Percentiles rank a stretch among this genome's conserved stretches.
These are phyloP conservation scores for Ilyonectria sp. DNA, from an alignment of 2,329 filamentous ascomycete species.

Conservation along the genomic window DNA sequence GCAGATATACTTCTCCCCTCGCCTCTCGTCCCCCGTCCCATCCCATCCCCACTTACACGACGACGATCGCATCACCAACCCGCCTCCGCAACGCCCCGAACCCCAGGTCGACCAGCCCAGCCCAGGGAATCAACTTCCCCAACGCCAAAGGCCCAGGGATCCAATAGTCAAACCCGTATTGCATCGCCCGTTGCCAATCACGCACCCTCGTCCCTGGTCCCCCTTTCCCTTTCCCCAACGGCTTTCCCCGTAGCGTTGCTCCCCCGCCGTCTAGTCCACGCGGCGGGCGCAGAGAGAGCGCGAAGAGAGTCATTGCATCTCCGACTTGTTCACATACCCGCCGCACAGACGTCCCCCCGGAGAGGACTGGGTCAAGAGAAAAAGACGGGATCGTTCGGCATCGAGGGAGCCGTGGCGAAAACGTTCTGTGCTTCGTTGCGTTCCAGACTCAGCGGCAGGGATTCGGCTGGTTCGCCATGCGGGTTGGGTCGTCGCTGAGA, in stretches of 20 bases:
- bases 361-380: too few species aligned
- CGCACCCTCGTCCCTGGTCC: not conserved
- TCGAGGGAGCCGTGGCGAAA: not conserved
- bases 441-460: too few species aligned
- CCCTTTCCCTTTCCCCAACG: not conserved
- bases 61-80: conserved; percentile 37
- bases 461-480: too few species aligned
- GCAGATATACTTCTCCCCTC: conserved; percentile 34
- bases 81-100: not conserved
- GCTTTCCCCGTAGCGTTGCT: not conserved
- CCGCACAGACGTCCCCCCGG: not conserved
- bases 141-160: not conserved
- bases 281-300: too few species aligned
- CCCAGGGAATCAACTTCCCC: not conserved
- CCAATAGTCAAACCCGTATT: not conserved
- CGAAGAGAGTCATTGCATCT: too few species aligned
- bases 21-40: not conserved
- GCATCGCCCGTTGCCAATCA: conserved; percentile 15
- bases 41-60: conserved; percentile 37
- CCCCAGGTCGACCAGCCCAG: too few species aligned
- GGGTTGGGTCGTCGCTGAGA: too few species aligned
- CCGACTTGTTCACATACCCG: too few species aligned
- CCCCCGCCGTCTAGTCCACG: too few species aligned
- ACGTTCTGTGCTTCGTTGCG: too few species aligned
- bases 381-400: not conserved